Evolutionary conservation across 495 filamentous ascomycete species (phyloP).

Genomic region (Daldinia grandis): DNA sequence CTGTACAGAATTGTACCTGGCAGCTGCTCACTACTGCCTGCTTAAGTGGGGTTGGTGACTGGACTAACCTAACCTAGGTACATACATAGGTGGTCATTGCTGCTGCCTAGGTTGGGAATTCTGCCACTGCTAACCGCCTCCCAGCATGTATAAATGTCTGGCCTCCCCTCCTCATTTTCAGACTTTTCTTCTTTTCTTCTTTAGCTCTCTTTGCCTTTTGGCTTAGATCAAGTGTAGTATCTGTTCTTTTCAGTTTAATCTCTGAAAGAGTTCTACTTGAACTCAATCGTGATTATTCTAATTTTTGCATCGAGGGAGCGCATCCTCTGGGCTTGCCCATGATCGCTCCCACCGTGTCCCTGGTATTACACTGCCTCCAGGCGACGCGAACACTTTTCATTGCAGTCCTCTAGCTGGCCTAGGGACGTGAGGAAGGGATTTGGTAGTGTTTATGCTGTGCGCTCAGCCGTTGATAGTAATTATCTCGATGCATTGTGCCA

Average conservation of each 20-base stretch:
- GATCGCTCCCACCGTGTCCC: conserved; percentile 77
- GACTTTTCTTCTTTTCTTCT: conserved; percentile 48
- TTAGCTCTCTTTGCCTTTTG: conserved; percentile 71
- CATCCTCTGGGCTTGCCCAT: conserved; percentile 86
- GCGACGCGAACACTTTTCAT: conserved; percentile 78
- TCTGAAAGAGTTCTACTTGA: conserved; percentile 71
- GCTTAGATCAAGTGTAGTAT: conserved; percentile 99
- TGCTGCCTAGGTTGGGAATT: neutral
- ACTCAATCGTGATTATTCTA: conserved; percentile 83
- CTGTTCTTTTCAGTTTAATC: conserved; percentile 99
- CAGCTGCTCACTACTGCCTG: neutral
- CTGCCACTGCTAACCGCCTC: conserved; percentile 25
- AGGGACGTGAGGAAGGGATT: conserved; percentile 69
- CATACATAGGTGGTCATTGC: neutral
- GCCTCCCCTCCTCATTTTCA: conserved; percentile 24
- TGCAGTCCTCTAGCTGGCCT: conserved; percentile 61
- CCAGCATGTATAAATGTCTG: conserved; percentile 38
- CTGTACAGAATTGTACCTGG: neutral
- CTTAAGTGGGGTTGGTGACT: neutral
- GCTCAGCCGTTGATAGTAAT: too few relatives aligned
- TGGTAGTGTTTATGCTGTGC: neutral
- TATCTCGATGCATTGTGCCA: too few relatives aligned
- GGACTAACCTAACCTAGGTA: too few relatives aligned
- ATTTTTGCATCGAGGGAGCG: conserved; percentile 70
- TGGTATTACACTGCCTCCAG: conserved; percentile 88